A percentile compares a stretch with the other conserved stretches of the same genome.
Evolutionary conservation across 2,329 filamentous ascomycete genomes (phyloP).

Genomic region (Botryotinia convoluta): DNA sequence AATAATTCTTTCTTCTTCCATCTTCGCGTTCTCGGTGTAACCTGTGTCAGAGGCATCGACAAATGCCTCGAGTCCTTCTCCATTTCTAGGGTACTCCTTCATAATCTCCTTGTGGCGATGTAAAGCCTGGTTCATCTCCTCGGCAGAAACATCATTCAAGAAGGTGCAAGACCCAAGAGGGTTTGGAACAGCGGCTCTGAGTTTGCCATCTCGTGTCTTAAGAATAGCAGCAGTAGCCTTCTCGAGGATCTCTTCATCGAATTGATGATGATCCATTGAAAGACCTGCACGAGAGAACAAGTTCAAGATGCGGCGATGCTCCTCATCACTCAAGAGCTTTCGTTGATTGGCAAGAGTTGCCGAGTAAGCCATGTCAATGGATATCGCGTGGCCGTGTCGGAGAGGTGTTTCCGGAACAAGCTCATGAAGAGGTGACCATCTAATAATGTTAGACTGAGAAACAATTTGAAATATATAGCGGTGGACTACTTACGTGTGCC

Average conservation of each 20-base stretch:
- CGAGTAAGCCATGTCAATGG: constrained; percentile 74
- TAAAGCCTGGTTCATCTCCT: constrained; percentile 61
- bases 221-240: constrained; percentile 67
- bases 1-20: constrained; percentile 31
- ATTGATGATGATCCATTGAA: constrained; percentile 68
- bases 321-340: constrained; percentile 57
- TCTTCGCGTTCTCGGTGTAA: constrained; percentile 40
- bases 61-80: constrained; percentile 65
- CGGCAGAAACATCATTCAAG: constrained; percentile 61
- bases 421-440: constrained; percentile 67
- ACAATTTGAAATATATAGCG: no score
- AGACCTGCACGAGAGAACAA: constrained; percentile 69
- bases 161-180: constrained; percentile 67
- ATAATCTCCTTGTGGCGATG: constrained; percentile 62
- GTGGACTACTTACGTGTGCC: constrained; percentile 55
- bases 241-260: constrained; percentile 63
- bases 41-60: constrained; percentile 70
- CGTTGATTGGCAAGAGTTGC: constrained; percentile 64
- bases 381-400: constrained; percentile 71
- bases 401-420: constrained; percentile 66
- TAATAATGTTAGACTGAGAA: not conserved
- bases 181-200: constrained; percentile 66
- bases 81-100: constrained; percentile 60
- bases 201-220: constrained; percentile 66
- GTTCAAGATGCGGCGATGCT: constrained; percentile 61